A percentile compares a stretch with the other conserved stretches of the same genome.
phyloP scores from a whole-genome alignment of 2,329 filamentous ascomycete species.

The Stagonosporopsis rhizophila region DNA sequence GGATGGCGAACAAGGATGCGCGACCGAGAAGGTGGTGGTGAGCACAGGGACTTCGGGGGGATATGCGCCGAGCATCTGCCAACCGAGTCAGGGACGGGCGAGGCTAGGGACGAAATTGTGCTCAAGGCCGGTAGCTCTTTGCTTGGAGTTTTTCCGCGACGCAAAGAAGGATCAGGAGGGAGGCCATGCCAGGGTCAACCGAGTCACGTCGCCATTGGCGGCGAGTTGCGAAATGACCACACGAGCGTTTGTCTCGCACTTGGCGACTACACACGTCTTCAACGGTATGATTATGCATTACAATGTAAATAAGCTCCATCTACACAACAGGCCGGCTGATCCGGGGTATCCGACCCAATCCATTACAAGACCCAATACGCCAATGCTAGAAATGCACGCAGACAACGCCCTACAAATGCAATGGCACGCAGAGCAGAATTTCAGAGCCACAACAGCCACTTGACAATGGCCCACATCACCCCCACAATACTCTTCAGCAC shows the following conservation, averaged over 20 bases:
- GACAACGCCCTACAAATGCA: neutral
- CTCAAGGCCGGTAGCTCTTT: neutral
- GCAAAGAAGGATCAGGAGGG: neutral
- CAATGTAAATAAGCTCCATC: neutral
- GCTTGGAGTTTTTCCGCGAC: constrained; percentile 12
- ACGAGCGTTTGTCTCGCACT: neutral
- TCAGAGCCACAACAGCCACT: constrained; percentile 79
- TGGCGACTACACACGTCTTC: neutral
- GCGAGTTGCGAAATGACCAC: neutral
- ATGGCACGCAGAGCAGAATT: neutral
- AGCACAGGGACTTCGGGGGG: constrained; percentile 3
- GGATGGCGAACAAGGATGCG: constrained; percentile 8
- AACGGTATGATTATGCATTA: constrained; percentile 1
- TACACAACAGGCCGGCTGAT: neutral
- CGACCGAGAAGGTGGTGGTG: constrained; percentile 2
- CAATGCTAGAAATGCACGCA: constrained; percentile 4
- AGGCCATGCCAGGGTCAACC: neutral
- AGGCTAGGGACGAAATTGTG: neutral
- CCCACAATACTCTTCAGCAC: constrained; percentile 68
- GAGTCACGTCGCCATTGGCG: neutral
- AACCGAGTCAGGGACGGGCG: constrained; percentile 10
- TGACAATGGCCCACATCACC: constrained; percentile 65
- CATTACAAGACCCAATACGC: neutral
- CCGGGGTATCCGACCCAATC: constrained; percentile 1
- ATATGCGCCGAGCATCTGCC: constrained; percentile 6